phyloP scores from a whole-genome alignment of 345 rosid genomes.

The Linum trigynum region DNA sequence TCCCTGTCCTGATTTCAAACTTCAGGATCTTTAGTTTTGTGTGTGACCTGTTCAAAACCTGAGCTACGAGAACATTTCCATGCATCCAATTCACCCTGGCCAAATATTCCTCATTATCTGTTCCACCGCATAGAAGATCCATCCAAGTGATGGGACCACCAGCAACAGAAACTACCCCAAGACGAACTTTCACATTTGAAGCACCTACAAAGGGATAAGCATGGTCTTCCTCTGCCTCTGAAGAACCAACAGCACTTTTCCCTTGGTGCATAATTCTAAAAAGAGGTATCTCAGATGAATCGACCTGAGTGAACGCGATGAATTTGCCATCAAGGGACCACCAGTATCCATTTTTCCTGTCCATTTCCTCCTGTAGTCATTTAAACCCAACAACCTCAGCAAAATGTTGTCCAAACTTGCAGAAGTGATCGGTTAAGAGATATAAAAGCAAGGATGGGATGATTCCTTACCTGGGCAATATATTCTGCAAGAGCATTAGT shows the following conservation, averaged over 20 bases:
- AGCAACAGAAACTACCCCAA: constrained; percentile 71
- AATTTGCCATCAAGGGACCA: constrained; percentile 90
- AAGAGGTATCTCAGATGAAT: constrained; percentile 61
- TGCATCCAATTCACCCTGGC: constrained; percentile 89
- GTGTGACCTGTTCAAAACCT: constrained; percentile 77
- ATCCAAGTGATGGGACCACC: constrained; percentile 78
- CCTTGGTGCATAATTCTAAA: constrained; percentile 98
- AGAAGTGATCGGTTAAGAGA: background rate
- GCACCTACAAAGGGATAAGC: constrained; percentile 96
- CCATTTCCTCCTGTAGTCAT: constrained; percentile 86
- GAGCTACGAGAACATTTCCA: constrained; percentile 54
- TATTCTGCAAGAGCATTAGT: constrained; percentile 97
- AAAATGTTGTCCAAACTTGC: background rate
- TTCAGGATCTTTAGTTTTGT: constrained; percentile 50
- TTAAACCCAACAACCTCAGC: constrained; percentile 4
- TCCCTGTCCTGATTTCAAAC: constrained; percentile 65
- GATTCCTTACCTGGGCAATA: constrained; percentile 77
- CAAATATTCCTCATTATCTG: constrained; percentile 61
- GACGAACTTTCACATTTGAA: constrained; percentile 70
- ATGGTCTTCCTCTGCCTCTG: constrained; percentile 83
- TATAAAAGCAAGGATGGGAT: constrained; percentile 10
- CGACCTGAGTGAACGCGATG: constrained; percentile 75
- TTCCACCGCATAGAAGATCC: constrained; percentile 77
- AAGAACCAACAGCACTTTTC: constrained; percentile 54
- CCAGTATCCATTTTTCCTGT: constrained; percentile 88